phyloP scores from a whole-genome alignment of 305 asterid species.

The Solanum hybrid region DNA sequence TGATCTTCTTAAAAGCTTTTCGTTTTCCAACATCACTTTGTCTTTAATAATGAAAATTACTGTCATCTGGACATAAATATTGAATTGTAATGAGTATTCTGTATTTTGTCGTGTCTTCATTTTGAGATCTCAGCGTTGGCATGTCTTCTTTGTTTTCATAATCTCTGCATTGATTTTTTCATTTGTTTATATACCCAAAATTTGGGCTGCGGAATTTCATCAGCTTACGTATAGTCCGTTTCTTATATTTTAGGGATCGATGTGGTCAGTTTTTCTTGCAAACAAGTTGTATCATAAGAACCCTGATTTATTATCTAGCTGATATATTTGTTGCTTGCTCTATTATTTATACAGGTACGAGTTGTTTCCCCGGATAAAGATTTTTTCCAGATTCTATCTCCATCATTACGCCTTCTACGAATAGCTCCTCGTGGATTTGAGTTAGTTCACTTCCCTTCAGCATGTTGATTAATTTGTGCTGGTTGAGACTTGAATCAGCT shows the following conservation, averaged over 20 bases:
- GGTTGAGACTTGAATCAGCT: background rate
- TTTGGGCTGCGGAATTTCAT: background rate
- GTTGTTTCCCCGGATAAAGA: constrained; percentile 98
- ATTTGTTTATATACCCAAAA: background rate
- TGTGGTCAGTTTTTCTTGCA: background rate
- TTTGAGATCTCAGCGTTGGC: background rate
- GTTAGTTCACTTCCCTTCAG: constrained; percentile 37
- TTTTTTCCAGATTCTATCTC: constrained; percentile 89
- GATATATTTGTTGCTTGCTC: constrained; percentile 15
- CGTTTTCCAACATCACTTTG: background rate
- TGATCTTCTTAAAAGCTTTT: background rate
- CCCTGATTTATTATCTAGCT: background rate
- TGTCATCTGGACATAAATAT: background rate
- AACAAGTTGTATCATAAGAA: background rate
- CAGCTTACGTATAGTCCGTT: background rate
- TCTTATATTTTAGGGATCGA: background rate
- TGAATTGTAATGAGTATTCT: background rate
- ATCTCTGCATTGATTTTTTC: background rate
- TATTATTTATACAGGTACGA: constrained; percentile 59
- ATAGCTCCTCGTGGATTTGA: constrained; percentile 93
- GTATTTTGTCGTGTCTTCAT: background rate
- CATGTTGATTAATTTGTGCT: background rate
- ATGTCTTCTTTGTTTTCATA: background rate
- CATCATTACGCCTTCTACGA: constrained; percentile 90
- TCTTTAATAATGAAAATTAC: background rate